Base-by-base conservation (phyloP, 1,284 basidiomycete species). In the Naganishia cerealis region DNA sequence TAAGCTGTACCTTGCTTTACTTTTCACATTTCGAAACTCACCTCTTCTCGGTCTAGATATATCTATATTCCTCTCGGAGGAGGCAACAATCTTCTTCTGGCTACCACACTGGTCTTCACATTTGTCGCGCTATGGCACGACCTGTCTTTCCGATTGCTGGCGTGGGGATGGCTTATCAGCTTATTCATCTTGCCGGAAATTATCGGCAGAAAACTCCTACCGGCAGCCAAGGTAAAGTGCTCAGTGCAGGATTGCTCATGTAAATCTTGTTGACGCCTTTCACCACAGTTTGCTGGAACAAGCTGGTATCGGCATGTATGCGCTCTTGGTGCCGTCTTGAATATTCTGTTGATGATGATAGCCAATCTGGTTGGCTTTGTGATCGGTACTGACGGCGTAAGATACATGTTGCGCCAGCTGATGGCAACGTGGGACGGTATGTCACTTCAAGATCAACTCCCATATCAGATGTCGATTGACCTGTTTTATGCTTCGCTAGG, bases 51-150 rank as follows among this genome's bases (percentile, higher is more conserved):
- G 39, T 36, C 24, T n/a, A 92, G 92, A 67, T 98, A 97, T 78
- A 92, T 99, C 72, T 98, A 99, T 81, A 84, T 99, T 38, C 95
- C 95, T 0, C 83, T 98, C 9, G 95, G 95, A 9, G 95, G 94
- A 0, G 71, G 80, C 0, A 82, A 86, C 29, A 84, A 85, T 57
- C 80, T 86, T 2, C 76, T 90, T 0, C 71, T 89, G 21, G 88
- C 94, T 24, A 92, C 87, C 0, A 72, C 90, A 7, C 81, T 96
- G 21, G 88, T 97, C 38, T 99, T 99, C 82, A 90, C 94, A 0
- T 99, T 99, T 77, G 95, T 98, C n/a, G 96, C 96, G 0, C 82
- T 99, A 16, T 99, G 96, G 96, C 95, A 99, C 76, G 95, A 98
- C 77, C 83, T 99, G 0, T 90, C 90, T 0, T 89, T 96, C 79